phyloP scores from a whole-genome alignment of 176 grass and related monocot genomes.

The Lolium perenne region DNA sequence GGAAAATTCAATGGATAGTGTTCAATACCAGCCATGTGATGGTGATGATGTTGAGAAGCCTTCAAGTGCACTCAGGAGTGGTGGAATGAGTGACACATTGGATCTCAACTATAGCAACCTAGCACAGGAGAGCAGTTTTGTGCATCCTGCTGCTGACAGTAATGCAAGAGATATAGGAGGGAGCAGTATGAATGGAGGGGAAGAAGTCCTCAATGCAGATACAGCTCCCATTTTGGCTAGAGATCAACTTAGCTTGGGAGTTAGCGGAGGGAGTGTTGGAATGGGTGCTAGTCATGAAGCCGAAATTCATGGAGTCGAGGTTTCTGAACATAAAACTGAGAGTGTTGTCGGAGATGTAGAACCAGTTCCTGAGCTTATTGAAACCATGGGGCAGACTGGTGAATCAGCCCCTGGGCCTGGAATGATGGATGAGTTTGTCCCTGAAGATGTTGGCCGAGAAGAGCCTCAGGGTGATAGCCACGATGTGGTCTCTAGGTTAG shows the following conservation, averaged over 20 bases:
- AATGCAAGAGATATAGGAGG: slow-evolving; percentile 88
- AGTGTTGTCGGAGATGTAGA: slow-evolving; percentile 89
- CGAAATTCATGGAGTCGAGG: slow-evolving; percentile 92
- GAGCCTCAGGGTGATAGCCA: slow-evolving; percentile 89
- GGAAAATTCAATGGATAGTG: slow-evolving; percentile 97
- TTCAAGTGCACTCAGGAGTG: slow-evolving; percentile 76
- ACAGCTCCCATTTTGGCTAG: slow-evolving; percentile 66
- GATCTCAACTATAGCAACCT: slow-evolving; percentile 97
- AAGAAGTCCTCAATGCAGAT: slow-evolving; percentile 96
- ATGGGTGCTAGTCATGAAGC: slow-evolving; percentile 99
- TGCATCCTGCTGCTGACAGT: slow-evolving; percentile 85
- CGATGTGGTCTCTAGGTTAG: slow-evolving; percentile 86
- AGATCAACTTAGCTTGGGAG: slow-evolving; percentile 85
- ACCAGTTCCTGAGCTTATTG: slow-evolving; percentile 80
- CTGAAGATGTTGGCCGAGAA: slow-evolving; percentile 64
- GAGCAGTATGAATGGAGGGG: slow-evolving; percentile 94
- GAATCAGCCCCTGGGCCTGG: slow-evolving; percentile 92
- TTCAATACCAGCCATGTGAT: slow-evolving; percentile 91
- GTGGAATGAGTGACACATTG: slow-evolving; percentile 66
- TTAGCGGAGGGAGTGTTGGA: slow-evolving; percentile 97
- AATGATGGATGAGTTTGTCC: slow-evolving; percentile 81
- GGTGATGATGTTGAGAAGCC: slow-evolving; percentile 74
- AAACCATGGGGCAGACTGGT: slow-evolving; percentile 87
- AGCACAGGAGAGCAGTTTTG: slow-evolving; percentile 80
- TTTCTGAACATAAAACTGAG: slow-evolving; percentile 82